Percentiles rank a stretch among this genome's conserved stretches.
Conservation (phyloP, 257 asterid genomes). For the Nicotiana tomentosiformis region DNA sequence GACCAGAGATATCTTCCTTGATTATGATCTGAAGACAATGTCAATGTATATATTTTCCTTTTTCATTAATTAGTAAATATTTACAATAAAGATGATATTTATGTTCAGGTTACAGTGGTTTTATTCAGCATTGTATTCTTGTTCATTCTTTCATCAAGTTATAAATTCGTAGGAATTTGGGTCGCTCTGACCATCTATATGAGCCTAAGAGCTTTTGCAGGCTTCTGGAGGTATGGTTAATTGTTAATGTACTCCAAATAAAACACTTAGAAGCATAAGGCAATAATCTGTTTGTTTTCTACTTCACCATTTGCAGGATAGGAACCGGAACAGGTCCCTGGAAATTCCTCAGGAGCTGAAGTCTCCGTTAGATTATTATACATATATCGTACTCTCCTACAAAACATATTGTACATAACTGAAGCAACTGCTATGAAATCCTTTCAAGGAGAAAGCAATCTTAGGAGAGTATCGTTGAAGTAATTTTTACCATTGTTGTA, state of each 20-base stretch:
- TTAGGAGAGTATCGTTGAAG: not conserved
- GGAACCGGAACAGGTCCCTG: constrained; percentile 82
- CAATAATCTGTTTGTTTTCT: not conserved
- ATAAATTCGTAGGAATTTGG: constrained; percentile 72
- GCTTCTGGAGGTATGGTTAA: constrained; percentile 54
- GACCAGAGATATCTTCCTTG: no score
- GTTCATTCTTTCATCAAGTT: constrained; percentile 38
- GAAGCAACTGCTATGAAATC: no score
- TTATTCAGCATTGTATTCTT: constrained; percentile 44
- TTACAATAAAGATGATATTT: not conserved
- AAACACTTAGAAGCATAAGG: not conserved
- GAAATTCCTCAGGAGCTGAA: constrained; percentile 45
- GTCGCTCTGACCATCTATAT: constrained; percentile 50
- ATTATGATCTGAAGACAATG: no score
- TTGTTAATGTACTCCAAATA: not conserved
- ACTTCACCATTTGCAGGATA: constrained; percentile 36
- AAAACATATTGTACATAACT: not conserved
- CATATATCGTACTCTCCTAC: no score
- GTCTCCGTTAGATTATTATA: not conserved
- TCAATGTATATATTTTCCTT: no score
- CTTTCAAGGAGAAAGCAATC: no score
- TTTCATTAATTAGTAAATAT: not conserved
- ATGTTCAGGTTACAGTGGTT: constrained; percentile 57
- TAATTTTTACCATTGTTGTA: not conserved
- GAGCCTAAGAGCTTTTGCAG: constrained; percentile 62